These are phyloP conservation scores for Bretschneidera sinensis DNA, from an alignment of 345 rosid genomes.

Conservation along the genomic window DNA sequence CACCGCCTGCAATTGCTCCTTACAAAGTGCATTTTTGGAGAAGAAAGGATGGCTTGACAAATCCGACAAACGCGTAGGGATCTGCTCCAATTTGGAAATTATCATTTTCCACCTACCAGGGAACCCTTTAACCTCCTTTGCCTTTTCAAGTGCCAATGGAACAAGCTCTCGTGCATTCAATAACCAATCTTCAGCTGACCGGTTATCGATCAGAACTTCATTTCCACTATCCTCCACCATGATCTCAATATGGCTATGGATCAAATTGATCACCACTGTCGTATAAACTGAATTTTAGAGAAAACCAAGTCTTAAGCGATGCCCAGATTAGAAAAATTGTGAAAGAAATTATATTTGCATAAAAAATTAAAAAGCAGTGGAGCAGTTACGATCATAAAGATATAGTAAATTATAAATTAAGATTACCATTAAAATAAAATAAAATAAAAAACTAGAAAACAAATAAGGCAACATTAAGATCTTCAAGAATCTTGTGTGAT, in stretches of 20 bases:
- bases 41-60: conserved; percentile 95
- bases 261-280: conserved; percentile 25
- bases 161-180: conserved; percentile 63
- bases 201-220: conserved; percentile 7
- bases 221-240: conserved; percentile 20
- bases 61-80: conserved; percentile 70
- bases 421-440: conserved; percentile 17
- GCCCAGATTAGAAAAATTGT: conserved; percentile 22
- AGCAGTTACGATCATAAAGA: conserved; percentile 68
- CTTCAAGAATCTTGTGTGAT: conserved; percentile 53
- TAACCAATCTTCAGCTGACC: conserved; percentile 74
- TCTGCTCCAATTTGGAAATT: conserved; percentile 71
- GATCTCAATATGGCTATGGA: conserved; percentile 21
- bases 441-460: too few relatives aligned
- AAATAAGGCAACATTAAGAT: conserved; percentile 36
- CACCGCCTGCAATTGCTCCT: conserved; percentile 82
- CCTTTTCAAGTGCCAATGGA: conserved; percentile 51
- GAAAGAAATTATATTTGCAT: conserved; percentile 15
- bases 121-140: conserved; percentile 64
- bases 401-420: conserved; percentile 26
- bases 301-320: conserved; percentile 21
- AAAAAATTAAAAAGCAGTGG: conserved; percentile 47
- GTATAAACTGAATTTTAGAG: conserved; percentile 26
- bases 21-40: conserved; percentile 75
- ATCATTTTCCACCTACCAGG: conserved; percentile 87